phyloP scores from a whole-genome alignment of 2,329 filamentous ascomycete genomes.

The Pseudogymnoascus sp. region DNA sequence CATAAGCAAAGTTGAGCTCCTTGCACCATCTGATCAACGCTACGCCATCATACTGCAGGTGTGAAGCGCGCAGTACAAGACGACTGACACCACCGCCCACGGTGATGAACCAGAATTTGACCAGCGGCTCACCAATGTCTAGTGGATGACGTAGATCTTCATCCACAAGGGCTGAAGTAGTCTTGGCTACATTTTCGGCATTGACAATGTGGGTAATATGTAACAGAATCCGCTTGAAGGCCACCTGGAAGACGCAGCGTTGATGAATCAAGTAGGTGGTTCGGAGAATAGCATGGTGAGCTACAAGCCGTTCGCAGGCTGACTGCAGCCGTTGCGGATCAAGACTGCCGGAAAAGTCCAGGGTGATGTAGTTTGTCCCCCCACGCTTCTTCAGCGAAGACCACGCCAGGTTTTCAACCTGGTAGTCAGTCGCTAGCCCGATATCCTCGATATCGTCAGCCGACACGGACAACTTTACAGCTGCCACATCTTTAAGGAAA shows the following conservation, averaged over 20 bases:
- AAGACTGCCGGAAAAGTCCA: slow-evolving; percentile 12
- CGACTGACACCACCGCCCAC: not conserved
- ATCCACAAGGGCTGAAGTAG: not conserved
- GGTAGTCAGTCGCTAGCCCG: slow-evolving; percentile 15
- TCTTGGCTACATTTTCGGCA: not conserved
- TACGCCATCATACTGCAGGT: not conserved
- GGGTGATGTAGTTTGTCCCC: slow-evolving; percentile 16
- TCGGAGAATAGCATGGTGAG: slow-evolving; percentile 14
- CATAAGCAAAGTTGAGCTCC: not conserved
- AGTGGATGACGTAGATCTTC: not conserved
- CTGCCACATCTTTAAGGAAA: too few relatives aligned
- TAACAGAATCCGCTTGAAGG: not conserved
- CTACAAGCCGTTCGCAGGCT: slow-evolving; percentile 10
- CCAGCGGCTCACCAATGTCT: not conserved
- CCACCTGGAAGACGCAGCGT: slow-evolving; percentile 13
- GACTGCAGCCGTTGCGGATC: slow-evolving; percentile 9
- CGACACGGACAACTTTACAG: too few relatives aligned
- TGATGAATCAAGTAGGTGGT: slow-evolving; percentile 15
- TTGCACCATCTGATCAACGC: not conserved
- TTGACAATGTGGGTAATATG: not conserved
- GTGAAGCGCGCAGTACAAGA: slow-evolving; percentile 2
- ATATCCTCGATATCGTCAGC: slow-evolving; percentile 16
- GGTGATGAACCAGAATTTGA: too few relatives aligned
- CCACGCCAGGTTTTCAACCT: slow-evolving; percentile 10
- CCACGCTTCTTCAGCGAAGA: slow-evolving; percentile 12